Evolutionary conservation across 129 eudicot genomes (phyloP), one percentile per base, ranked within the genome.

Genomic region (Solidago caesia): DNA sequence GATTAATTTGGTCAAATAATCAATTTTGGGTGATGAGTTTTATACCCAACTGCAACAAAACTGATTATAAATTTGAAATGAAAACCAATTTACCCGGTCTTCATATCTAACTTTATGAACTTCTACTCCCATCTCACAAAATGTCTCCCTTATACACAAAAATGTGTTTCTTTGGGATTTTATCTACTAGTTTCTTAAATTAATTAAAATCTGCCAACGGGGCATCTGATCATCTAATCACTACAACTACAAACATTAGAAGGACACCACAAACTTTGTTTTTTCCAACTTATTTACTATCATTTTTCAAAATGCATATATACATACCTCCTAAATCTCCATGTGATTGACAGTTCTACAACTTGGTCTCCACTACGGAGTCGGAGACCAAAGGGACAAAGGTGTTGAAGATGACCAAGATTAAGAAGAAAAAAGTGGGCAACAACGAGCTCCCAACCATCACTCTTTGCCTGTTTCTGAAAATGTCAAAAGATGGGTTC

Each of bases 401-500:
- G 75, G 53, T 64, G 25, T 62, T 84, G 83, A 94, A 94, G 81
- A 75, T 79, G 81, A 94, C 96, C 8, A 87, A 77, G 82, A 88
- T 94, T 69, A 88, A 69, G 84, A 94, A 90, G 89, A 92, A 92
- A 75, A 85, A 81, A 73, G 65, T 79, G 1, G 74, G 78, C n/a
- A 80, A 73, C n/a, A 64, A 42, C 8, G 84, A 88, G 57, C 85
- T 91, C 42, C 97, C 93, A 27, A 83, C 79, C 74, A 85, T 90
- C 65, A 88, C 93, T 0, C 97, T 94, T 9, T 85, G 96, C 88
- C 86, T 86, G 65, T 94, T 94, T 72, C 82, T 94, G 67, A 90
- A 82, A 73, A 90, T 88, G 98, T 86, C 98, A 2, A 94, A 88
- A 80, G 92, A 81, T 56, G 97, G 98, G 70, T 81, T 83, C 67